Conservation (phyloP, 257 asterid genomes). For the Solanum pinnatisectum region DNA sequence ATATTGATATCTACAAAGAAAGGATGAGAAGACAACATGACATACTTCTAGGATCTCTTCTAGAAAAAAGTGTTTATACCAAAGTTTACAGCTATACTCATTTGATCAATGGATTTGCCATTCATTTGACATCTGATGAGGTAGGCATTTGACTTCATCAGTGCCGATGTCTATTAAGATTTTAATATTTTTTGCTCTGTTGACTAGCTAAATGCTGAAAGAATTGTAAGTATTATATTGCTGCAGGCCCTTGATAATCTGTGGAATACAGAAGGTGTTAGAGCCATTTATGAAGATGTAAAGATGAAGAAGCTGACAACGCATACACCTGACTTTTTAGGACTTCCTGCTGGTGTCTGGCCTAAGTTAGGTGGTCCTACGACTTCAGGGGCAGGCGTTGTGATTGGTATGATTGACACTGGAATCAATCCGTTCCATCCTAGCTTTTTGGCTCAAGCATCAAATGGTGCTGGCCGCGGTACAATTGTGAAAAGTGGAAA, state of each 20-base stretch:
- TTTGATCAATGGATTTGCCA: constrained; percentile 55
- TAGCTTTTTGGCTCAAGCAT: constrained; percentile 29
- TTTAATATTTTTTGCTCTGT: background rate
- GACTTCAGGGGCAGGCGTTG: constrained; percentile 46
- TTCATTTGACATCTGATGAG: constrained; percentile 28
- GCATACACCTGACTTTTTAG: constrained; percentile 53
- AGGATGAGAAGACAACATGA: constrained; percentile 18
- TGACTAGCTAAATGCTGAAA: background rate
- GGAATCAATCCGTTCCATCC: constrained; percentile 63
- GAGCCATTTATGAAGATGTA: constrained; percentile 40
- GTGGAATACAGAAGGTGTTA: constrained; percentile 23
- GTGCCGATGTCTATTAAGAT: background rate
- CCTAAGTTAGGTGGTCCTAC: constrained; percentile 40
- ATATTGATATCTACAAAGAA: background rate
- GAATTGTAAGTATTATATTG: background rate
- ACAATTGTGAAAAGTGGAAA: constrained; percentile 9
- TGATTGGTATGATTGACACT: constrained; percentile 63
- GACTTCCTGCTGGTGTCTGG: constrained; percentile 45
- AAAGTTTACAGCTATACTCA: constrained; percentile 62
- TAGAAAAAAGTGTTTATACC: constrained; percentile 26
- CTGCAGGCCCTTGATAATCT: constrained; percentile 34
- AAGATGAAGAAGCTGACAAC: constrained; percentile 54
- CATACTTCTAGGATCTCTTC: constrained; percentile 37
- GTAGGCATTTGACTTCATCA: constrained; percentile 6
- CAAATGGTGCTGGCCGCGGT: background rate